These are phyloP conservation scores for Leccinum boreale DNA, from an alignment of 768 basidiomycete species.

Conservation along the genomic window DNA sequence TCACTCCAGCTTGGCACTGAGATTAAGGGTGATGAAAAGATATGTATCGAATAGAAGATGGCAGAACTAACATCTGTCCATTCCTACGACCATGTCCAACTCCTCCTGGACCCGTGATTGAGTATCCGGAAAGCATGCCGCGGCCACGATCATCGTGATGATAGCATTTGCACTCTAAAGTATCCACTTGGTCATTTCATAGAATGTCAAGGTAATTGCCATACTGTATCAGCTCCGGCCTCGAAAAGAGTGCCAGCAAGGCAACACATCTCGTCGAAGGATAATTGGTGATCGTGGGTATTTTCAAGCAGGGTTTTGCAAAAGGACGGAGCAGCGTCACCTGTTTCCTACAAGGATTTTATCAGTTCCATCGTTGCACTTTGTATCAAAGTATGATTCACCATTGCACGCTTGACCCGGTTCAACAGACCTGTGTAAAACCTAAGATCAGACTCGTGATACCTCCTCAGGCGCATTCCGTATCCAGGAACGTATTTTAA, in stretches of 20 bases:
- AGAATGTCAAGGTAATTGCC: background rate
- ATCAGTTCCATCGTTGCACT: background rate
- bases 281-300: conserved; percentile 40
- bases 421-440: conserved; percentile 50
- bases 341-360: conserved; percentile 6
- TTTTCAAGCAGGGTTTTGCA: conserved; percentile 52
- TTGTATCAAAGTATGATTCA: conserved; percentile 6
- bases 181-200: background rate
- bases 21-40: background rate
- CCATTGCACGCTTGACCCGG: conserved; percentile 44
- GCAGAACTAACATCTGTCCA: conserved; percentile 24
- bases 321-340: conserved; percentile 35
- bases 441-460: conserved; percentile 47
- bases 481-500: conserved; percentile 55
- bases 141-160: conserved; percentile 49
- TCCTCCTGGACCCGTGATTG: conserved; percentile 50
- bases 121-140: conserved; percentile 50
- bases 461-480: conserved; percentile 47
- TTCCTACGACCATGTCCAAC: conserved; percentile 49
- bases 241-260: conserved; percentile 60
- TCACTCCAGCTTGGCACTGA: conserved; percentile 39
- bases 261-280: conserved; percentile 52
- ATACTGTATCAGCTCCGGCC: conserved; percentile 56
- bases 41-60: background rate
- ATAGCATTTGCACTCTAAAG: conserved; percentile 1